Base-by-base conservation (phyloP, 2,329 filamentous ascomycete genomes). In the Alternaria rosae region DNA sequence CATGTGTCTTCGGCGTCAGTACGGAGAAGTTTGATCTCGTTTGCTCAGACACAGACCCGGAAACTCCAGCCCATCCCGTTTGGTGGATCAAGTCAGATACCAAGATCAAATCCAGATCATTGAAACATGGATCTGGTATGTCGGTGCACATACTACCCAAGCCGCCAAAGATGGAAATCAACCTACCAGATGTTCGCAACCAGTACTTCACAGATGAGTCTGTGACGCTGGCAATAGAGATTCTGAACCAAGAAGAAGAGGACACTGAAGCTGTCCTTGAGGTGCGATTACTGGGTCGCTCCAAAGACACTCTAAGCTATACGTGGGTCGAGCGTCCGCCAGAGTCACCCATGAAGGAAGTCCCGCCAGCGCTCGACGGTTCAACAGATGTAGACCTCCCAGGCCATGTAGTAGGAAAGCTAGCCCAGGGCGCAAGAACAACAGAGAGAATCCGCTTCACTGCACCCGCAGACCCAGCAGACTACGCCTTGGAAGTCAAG, bases 101-200 rank as follows among this genome's bases (percentile, higher is more conserved):
- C 13, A 67, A 64, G 12, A 58, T 75, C 44, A 78, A 70, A 42
- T 58, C 73, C 35, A 70, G 75, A 35, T 74, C 71, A 43, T 45
- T 79, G 20, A 75, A 72, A 44, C 69, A 73, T 26, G 67, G 72
- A 2, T 70, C 70, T 58, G 82, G 83, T 1, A 82, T 86, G 32
- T 81, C 82, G 2, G 86, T 97, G 58, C 89, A 88, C 58, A 89
- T 99, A 23, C 85, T 93, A 56, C 94, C 95, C 1, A 92, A 96
- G 67, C 95, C 94, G 26, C 95, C 95, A 0, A 98, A 97, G 79
- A 88, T 99, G 82, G 89, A 92, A 69, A 87, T 99, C 47, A 85
- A 82, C 25, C 81, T 92, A 10, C 82, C 87, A 3, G 85, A 88
- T 42, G 79, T 90, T 8, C 83, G 85, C 59, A 85, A 88, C 12